These are phyloP conservation scores for Hygrophoropsis aurantiaca DNA, from an alignment of 768 basidiomycete species.

Conservation along the genomic window DNA sequence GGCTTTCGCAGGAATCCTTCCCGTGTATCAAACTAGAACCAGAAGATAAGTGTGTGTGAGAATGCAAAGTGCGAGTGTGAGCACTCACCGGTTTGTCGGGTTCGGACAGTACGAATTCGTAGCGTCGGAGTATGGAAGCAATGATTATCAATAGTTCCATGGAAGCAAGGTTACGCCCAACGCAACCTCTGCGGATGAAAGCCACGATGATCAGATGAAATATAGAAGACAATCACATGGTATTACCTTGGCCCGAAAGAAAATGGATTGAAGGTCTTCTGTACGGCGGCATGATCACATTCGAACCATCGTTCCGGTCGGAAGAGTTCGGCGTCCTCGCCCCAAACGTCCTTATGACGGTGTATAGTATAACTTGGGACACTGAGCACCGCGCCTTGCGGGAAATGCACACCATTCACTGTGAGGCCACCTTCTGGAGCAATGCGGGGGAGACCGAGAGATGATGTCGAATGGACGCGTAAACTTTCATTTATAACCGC, in stretches of 20 bases:
- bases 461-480: constrained; percentile 81
- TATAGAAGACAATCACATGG: neutral
- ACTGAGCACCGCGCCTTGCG: constrained; percentile 72
- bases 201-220: constrained; percentile 1
- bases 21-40: constrained; percentile 59
- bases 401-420: constrained; percentile 53
- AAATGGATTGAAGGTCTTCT: constrained; percentile 83
- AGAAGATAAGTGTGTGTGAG: constrained; percentile 7
- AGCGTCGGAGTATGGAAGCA: constrained; percentile 76
- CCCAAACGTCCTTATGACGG: constrained; percentile 72
- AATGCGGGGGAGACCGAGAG: constrained; percentile 79
- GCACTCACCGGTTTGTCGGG: constrained; percentile 54
- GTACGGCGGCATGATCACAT: constrained; percentile 54
- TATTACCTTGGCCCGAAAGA: constrained; percentile 74
- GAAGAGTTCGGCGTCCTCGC: constrained; percentile 70
- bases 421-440: constrained; percentile 75
- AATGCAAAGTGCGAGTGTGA: constrained; percentile 2
- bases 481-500: constrained; percentile 88
- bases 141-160: constrained; percentile 81
- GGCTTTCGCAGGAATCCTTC: constrained; percentile 93
- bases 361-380: constrained; percentile 87
- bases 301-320: constrained; percentile 89
- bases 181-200: constrained; percentile 58
- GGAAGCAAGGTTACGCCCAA: constrained; percentile 79
- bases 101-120: constrained; percentile 66